phyloP scores from a whole-genome alignment of 2,329 filamentous ascomycete species.

The Aspergillus fischeri region DNA sequence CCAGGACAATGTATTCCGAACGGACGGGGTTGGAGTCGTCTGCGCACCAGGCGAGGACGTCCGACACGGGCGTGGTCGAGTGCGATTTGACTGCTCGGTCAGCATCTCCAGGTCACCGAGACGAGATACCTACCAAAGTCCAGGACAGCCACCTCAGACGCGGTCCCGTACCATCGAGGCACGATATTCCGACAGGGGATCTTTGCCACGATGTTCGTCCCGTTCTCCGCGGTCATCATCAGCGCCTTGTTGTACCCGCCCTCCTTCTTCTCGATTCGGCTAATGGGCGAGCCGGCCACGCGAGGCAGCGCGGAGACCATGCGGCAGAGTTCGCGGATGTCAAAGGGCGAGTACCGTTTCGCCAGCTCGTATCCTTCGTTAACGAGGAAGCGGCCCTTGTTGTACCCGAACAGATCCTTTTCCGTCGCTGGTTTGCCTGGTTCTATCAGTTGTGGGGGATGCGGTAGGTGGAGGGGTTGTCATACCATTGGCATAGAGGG shows the following conservation, averaged over 20 bases:
- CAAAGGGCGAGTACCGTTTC: slow-evolving; percentile 26
- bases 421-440: background rate
- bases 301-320: slow-evolving; percentile 17
- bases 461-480: background rate
- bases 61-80: slow-evolving; percentile 21
- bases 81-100: slow-evolving; percentile 11
- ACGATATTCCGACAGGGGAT: slow-evolving; percentile 21
- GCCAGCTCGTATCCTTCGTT: slow-evolving; percentile 21
- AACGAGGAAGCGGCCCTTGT: slow-evolving; percentile 25
- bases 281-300: slow-evolving; percentile 18
- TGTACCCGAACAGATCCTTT: slow-evolving; percentile 22
- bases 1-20: slow-evolving; percentile 34
- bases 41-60: slow-evolving; percentile 25
- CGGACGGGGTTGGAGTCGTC: slow-evolving; percentile 25
- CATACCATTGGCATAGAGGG: background rate
- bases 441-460: background rate
- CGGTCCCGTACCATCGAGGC: slow-evolving; percentile 20
- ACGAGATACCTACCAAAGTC: slow-evolving; percentile 17
- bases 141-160: slow-evolving; percentile 21
- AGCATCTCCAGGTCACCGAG: background rate
- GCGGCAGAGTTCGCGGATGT: slow-evolving; percentile 26
- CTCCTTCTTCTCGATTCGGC: slow-evolving; percentile 27
- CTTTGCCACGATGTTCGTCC: slow-evolving; percentile 19
- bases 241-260: slow-evolving; percentile 25
- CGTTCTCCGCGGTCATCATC: slow-evolving; percentile 20